A percentile compares a stretch with the other conserved stretches of the same genome.
Evolutionary conservation across 2,329 filamentous ascomycete genomes (phyloP).

Genomic region (Lasiodiplodia theobromae): DNA sequence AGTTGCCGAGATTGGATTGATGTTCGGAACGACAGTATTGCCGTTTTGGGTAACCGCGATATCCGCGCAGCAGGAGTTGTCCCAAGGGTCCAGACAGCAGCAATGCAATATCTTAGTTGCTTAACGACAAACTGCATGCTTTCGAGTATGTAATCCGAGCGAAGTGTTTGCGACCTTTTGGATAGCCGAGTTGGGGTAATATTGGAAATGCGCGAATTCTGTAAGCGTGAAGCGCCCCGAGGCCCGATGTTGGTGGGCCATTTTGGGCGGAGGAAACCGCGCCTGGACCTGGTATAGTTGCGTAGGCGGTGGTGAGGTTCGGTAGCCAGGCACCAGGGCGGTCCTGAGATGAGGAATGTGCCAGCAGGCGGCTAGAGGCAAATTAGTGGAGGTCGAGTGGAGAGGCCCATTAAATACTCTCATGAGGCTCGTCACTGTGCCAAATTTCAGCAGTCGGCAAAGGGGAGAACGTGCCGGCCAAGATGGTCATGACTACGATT

Average conservation of each 20-base stretch:
- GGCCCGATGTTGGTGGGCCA: background rate
- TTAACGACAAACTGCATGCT: too few relatives aligned
- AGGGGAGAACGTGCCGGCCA: background rate
- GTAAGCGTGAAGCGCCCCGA: background rate
- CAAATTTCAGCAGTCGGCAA: background rate
- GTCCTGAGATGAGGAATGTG: background rate
- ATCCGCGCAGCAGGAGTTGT: background rate
- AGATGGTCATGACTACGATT: background rate
- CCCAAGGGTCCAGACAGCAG: too few relatives aligned
- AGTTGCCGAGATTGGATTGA: background rate
- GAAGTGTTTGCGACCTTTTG: too few relatives aligned
- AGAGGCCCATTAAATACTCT: constrained; percentile 14
- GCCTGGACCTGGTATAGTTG: background rate
- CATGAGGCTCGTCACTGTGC: background rate
- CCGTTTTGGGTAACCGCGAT: background rate
- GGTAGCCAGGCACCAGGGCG: background rate
- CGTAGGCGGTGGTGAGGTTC: background rate
- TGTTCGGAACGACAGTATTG: background rate
- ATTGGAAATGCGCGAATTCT: too few relatives aligned
- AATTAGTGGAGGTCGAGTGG: constrained; percentile 16
- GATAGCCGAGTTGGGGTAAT: too few relatives aligned
- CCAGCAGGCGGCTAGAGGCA: background rate
- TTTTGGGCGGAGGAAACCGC: background rate
- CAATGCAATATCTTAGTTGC: too few relatives aligned
- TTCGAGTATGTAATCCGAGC: too few relatives aligned